Evolutionary conservation across 2,329 filamentous ascomycete species (phyloP), one percentile per base, ranked within the genome.

Genomic region (Fusarium stilboides): DNA sequence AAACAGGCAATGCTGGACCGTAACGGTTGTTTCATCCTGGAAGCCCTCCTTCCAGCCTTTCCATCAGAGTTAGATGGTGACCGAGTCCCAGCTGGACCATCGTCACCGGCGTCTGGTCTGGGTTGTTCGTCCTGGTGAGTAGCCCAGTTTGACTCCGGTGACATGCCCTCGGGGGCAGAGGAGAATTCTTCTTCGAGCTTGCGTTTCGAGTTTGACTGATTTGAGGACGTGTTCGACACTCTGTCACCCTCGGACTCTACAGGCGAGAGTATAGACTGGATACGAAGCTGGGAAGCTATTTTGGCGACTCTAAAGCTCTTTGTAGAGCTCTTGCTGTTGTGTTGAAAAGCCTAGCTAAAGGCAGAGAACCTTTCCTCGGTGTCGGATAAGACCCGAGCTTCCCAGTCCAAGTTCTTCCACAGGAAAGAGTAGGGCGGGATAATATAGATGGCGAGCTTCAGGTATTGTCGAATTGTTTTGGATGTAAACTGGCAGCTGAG

Each of bases 1-100:
- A 88, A 84, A 79, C 93, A 96, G 47, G 93, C 92, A 76, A 95
- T 93, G 75, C 91, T 93, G 46, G 92, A 94, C 71, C 93, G 87
- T 87, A 94, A 91, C 34, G 84, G 84, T 14, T 82, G 78, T 58
- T 83, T 81, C 52, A 61, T 62, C 46, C 59, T 66, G 6, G 54
- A 24, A 37, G 52, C 24, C 20, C 56, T 74, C 53, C 62, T 71
- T 10, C 51, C 62, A 22, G 65, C 68, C 34, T 57, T 70, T 20
- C 49, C 46, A 46, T 62, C 58, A 54, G 45, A 62, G n/a, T 39
- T 45, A 22, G 45, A 42, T 17, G 58, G 57, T 4, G 58, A 62
- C 1, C 31, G 22, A 34, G 39, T 43, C 19, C 19, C 10, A 24
- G 3, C 12, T 14, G 31, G 36, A n/a, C 19, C 10, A 14, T 40